Evolutionary conservation across 768 basidiomycete genomes (phyloP), one percentile per base, ranked within the genome.

Genomic region (Calocybe gangraenosa): DNA sequence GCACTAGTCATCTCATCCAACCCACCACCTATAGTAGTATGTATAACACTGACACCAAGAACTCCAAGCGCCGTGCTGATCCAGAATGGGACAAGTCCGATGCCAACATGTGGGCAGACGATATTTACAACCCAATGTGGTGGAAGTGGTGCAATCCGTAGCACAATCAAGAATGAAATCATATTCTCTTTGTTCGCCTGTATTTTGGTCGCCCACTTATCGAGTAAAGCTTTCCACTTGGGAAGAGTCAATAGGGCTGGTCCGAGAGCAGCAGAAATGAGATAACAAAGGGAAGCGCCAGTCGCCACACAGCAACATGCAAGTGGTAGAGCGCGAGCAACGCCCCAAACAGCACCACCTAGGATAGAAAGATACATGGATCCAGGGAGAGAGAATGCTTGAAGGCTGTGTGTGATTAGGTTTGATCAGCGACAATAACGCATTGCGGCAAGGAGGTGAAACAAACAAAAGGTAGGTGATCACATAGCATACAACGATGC

Each of bases 361-460:
- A 97, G 81, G 57, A 98, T 96, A 42, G 92, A 92, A 38, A 98
- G 79, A 61, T 98, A 98, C 93, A 98, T 95, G 34, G 92, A 95
- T 1, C 94, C 94, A 0, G 95, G 94, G 11, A 97, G 76, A 6
- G 93, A 94, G 67, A 97, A 98, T 0, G 92, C 92, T 73, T 98
- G 94, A 6, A 97, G 74, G 67, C 93, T 95, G 58, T 8, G 31
- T 17, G 19, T 17, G 41, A 17, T 19, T n/a, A n/a, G 47, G 19
- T 14, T 33, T 9, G 14, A 23, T 52, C 43, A 46, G 52, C 48
- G 33, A n/a, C 25, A 22, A 18, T 21, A 42, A 33, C 8, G n/a
- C 17, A 28, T 38, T 38, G 19, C 35, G 37, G 40, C 25, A 51
- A 8, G 51, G 44, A 46, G 32, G 44, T 41, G 32, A 42, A 47